Evolutionary conservation across 768 basidiomycete genomes (phyloP).

Genomic region (Tylopilus vinaceipallidus): DNA sequence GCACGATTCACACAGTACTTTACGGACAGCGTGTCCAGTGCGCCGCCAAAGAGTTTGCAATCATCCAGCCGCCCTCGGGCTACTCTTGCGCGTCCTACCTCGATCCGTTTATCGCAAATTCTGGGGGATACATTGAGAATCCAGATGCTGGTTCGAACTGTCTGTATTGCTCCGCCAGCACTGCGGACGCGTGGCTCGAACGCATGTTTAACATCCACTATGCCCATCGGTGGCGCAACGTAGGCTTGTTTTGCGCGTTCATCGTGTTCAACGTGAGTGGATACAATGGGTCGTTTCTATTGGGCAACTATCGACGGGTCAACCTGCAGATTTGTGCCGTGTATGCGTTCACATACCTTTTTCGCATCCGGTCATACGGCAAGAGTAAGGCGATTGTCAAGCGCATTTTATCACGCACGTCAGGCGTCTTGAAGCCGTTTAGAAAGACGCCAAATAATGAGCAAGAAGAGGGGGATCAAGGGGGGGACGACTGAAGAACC

Average conservation of each 20-base stretch:
- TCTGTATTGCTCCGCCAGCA: conserved; percentile 54
- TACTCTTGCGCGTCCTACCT: conserved; percentile 49
- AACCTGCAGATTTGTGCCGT: conserved; percentile 39
- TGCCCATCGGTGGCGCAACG: conserved; percentile 45
- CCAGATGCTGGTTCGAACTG: conserved; percentile 39
- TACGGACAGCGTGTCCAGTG: conserved; percentile 54
- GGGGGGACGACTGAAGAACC: not conserved
- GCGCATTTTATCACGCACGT: not conserved
- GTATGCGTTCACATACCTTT: conserved; percentile 55
- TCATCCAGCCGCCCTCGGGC: conserved; percentile 45
- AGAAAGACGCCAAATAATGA: not conserved
- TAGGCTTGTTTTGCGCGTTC: conserved; percentile 45
- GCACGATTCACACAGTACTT: conserved; percentile 33
- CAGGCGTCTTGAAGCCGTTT: not conserved
- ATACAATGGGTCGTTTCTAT: not conserved
- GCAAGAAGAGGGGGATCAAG: not conserved
- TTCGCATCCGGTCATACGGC: conserved; percentile 42
- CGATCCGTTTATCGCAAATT: conserved; percentile 36
- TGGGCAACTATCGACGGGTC: no score
- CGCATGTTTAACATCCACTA: conserved; percentile 60
- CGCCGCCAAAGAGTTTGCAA: conserved; percentile 57
- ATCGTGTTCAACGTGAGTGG: conserved; percentile 43
- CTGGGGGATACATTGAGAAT: conserved; percentile 50
- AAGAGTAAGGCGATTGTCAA: conserved; percentile 1
- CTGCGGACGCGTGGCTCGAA: conserved; percentile 51